Conservation (phyloP, 352 stramenopile genomes). For the Globisporangium viniferum region DNA sequence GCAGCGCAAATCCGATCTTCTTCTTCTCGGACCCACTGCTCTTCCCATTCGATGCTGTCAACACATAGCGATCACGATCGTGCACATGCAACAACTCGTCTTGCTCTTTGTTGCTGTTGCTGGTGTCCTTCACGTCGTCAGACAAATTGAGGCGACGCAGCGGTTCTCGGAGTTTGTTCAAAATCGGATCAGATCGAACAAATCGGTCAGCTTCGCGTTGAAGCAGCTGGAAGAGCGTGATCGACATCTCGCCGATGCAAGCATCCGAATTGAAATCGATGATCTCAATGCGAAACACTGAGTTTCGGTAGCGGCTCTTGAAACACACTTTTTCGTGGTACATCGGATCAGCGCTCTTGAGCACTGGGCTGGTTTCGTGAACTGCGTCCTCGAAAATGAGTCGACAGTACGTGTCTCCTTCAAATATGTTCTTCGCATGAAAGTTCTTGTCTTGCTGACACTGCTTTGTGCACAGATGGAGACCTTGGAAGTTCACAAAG, state of each 20-base stretch:
- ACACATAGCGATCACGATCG: constrained; percentile 46
- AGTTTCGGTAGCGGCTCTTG: constrained; percentile 56
- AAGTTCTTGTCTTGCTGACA: constrained; percentile 56
- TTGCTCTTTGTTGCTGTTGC: not conserved
- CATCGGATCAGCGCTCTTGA: constrained; percentile 86
- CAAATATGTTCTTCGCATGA: constrained; percentile 86
- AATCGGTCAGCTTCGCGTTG: constrained; percentile 72
- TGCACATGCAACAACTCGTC: constrained; percentile 24
- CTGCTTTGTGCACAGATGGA: constrained; percentile 85
- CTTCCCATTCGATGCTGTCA: constrained; percentile 31
- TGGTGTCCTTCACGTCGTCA: constrained; percentile 28
- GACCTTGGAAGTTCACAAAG: constrained; percentile 73
- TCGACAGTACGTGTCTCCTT: constrained; percentile 83
- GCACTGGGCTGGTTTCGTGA: constrained; percentile 78
- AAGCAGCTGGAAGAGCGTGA: constrained; percentile 79
- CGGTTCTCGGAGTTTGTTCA: constrained; percentile 42
- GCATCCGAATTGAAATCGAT: constrained; percentile 84
- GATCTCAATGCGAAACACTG: constrained; percentile 61
- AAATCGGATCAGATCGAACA: constrained; percentile 41
- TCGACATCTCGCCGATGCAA: constrained; percentile 58
- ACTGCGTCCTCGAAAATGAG: constrained; percentile 61
- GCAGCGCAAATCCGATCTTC: constrained; percentile 50
- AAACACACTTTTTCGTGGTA: constrained; percentile 84
- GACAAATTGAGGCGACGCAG: constrained; percentile 49
- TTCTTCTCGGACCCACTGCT: constrained; percentile 33